Conservation (phyloP, 2,329 filamentous ascomycete species). For the Exophiala sp. region DNA sequence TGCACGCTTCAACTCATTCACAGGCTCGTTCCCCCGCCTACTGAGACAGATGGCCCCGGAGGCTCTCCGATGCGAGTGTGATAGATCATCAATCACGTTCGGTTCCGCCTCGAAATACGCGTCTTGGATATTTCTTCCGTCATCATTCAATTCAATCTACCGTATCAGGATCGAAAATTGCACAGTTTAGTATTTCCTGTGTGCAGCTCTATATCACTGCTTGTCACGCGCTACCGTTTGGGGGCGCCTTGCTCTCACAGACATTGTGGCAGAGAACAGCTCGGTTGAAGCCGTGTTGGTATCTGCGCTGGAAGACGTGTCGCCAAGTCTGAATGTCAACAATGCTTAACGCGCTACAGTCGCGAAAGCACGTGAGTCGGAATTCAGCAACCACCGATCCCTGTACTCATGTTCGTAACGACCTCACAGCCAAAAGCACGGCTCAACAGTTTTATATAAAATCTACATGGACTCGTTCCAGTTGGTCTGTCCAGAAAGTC, state of each 20-base stretch:
- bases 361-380: background rate
- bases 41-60: constrained; percentile 12
- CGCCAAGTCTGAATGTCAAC: constrained; percentile 1
- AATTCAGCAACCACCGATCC: background rate
- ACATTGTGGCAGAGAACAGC: background rate
- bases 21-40: constrained; percentile 10
- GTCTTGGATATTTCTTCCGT: too few relatives aligned
- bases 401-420: background rate
- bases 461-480: background rate
- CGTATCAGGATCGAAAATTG: too few relatives aligned
- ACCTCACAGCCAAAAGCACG: background rate
- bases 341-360: background rate
- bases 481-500: background rate
- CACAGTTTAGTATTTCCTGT: too few relatives aligned
- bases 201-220: too few relatives aligned
- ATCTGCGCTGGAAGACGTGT: background rate
- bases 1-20: constrained; percentile 6
- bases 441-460: background rate
- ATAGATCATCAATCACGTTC: background rate
- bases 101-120: too few relatives aligned
- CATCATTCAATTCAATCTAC: too few relatives aligned
- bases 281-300: background rate
- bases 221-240: background rate
- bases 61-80: constrained; percentile 11
- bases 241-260: background rate